These are phyloP conservation scores for Fraxinus paxiana DNA, from an alignment of 305 asterid genomes.

Conservation along the genomic window DNA sequence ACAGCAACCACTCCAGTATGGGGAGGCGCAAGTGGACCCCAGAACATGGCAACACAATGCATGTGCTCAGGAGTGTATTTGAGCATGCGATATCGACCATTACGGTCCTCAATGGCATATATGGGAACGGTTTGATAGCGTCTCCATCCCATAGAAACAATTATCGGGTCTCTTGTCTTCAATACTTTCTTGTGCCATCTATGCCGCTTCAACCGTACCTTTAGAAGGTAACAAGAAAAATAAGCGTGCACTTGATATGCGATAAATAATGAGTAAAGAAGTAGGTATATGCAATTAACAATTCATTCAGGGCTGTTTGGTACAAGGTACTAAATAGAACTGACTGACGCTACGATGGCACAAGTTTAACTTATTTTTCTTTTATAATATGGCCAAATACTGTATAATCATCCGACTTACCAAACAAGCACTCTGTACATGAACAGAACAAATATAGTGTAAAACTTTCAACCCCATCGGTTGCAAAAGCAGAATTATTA, in stretches of 20 bases:
- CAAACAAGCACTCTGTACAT: background rate
- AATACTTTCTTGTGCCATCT: conserved; percentile 96
- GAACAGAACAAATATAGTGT: background rate
- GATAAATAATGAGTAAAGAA: too few relatives aligned
- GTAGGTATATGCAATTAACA: background rate
- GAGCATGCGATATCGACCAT: conserved; percentile 94
- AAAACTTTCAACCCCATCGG: background rate
- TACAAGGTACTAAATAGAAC: background rate
- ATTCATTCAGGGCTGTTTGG: background rate
- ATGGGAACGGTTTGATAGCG: conserved; percentile 91
- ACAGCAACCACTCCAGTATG: conserved; percentile 88
- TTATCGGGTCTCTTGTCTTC: conserved; percentile 94
- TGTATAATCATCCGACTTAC: background rate
- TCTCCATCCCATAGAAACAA: conserved; percentile 98
- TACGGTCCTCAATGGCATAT: conserved; percentile 90
- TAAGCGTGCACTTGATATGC: too few relatives aligned
- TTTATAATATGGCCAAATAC: background rate
- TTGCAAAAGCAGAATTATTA: background rate
- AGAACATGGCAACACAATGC: conserved; percentile 99
- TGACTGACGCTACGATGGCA: background rate
- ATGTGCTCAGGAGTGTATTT: conserved; percentile 98
- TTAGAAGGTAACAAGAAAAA: conserved; percentile 7
- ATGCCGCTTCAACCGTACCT: conserved; percentile 89
- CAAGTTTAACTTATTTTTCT: background rate
- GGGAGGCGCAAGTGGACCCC: conserved; percentile 99